A percentile compares a stretch with the other conserved stretches of the same genome.
These are phyloP conservation scores for Fusarium sp. DNA, from an alignment of 2,329 filamentous ascomycete genomes.

Conservation along the genomic window DNA sequence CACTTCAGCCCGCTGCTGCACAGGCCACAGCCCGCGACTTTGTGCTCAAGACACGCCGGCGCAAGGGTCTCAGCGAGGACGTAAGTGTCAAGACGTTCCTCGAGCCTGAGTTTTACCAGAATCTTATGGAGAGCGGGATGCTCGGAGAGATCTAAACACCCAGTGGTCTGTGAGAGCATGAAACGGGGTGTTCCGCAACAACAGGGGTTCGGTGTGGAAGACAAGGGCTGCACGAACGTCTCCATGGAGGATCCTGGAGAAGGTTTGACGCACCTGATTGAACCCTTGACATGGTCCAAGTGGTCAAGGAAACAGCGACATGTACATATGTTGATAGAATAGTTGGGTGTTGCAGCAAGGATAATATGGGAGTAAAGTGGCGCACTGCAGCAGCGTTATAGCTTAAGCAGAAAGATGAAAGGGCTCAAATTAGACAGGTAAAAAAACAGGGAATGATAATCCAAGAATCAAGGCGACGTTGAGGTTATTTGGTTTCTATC, in stretches of 20 bases:
- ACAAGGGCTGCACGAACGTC: constrained; percentile 21
- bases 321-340: constrained; percentile 30
- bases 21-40: constrained; percentile 95
- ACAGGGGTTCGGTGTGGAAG: constrained; percentile 6
- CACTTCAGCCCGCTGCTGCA: constrained; percentile 85
- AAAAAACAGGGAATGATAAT: constrained; percentile 19
- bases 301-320: constrained; percentile 20
- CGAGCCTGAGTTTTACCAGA: constrained; percentile 91
- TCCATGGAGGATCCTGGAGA: constrained; percentile 17
- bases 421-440: constrained; percentile 18
- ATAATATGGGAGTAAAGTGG: constrained; percentile 22
- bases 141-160: constrained; percentile 64
- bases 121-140: constrained; percentile 86
- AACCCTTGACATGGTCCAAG: constrained; percentile 20
- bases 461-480: constrained; percentile 24
- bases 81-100: constrained; percentile 96
- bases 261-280: constrained; percentile 19
- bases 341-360: constrained; percentile 27
- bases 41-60: constrained; percentile 90
- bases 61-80: constrained; percentile 95
- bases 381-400: constrained; percentile 8
- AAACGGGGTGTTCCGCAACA: constrained; percentile 8
- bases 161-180: not conserved
- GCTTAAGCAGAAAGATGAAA: constrained; percentile 9
- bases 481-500: constrained; percentile 11